Conservation (phyloP, 73 alveolate genomes). For the Halteria grandinella region DNA sequence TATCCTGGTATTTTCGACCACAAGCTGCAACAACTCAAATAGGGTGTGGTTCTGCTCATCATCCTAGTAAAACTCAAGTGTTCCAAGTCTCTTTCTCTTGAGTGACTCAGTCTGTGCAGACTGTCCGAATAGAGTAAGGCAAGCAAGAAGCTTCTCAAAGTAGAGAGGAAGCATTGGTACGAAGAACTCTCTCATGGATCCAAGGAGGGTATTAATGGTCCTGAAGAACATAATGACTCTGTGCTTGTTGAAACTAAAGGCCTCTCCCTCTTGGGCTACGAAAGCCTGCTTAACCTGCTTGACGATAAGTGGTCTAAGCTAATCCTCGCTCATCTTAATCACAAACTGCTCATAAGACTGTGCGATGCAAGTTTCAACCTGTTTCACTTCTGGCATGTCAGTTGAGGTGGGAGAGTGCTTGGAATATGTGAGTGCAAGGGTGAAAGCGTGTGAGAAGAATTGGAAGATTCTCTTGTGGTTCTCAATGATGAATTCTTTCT, state of each 20-base stretch:
- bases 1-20: too few relatives aligned
- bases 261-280: not conserved
- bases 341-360: constrained; percentile 41
- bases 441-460: constrained; percentile 44
- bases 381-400: not conserved
- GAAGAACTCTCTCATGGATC: constrained; percentile 23
- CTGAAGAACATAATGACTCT: constrained; percentile 36
- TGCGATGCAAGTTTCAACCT: constrained; percentile 9
- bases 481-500: constrained; percentile 49
- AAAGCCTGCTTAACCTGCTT: constrained; percentile 65
- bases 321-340: constrained; percentile 62
- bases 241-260: constrained; percentile 5
- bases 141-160: too few relatives aligned
- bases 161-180: constrained; percentile 27
- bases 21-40: too few relatives aligned
- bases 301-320: constrained; percentile 59
- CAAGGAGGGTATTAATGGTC: not conserved
- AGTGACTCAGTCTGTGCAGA: too few relatives aligned
- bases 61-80: too few relatives aligned
- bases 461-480: constrained; percentile 38
- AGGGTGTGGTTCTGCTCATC: too few relatives aligned
- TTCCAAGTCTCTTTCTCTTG: too few relatives aligned
- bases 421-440: not conserved
- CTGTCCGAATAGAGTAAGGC: too few relatives aligned
- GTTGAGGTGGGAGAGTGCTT: not conserved